Percentiles rank a stretch among this genome's conserved stretches.
These are phyloP conservation scores for Chytriomyces sp. DNA, from an alignment of 192 early-diverging fungal species.

Conservation along the genomic window DNA sequence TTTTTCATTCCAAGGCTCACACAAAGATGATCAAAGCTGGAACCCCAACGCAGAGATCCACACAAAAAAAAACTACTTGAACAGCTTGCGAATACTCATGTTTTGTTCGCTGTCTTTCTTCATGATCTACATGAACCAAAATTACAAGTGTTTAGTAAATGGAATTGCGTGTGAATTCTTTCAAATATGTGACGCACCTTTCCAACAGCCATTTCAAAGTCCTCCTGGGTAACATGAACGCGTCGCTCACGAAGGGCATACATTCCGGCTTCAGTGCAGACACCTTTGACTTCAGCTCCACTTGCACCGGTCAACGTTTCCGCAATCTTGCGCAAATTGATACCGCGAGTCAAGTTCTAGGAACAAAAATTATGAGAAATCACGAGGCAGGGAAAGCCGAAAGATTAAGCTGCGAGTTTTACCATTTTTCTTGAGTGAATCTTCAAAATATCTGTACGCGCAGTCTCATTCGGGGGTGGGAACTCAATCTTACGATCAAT, in stretches of 20 bases:
- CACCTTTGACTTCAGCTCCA: conserved; percentile 97
- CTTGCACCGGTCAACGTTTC: conserved; percentile 95
- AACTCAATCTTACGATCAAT: conserved; percentile 99
- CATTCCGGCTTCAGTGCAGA: conserved; percentile 99
- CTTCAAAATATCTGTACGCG: conserved; percentile 91
- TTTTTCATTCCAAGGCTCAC: too few species aligned
- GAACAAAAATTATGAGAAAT: conserved; percentile 63
- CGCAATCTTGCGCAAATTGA: conserved; percentile 94
- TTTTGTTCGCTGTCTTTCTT: conserved; percentile 98
- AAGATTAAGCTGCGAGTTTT: not conserved
- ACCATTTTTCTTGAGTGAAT: conserved; percentile 79
- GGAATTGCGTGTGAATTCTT: not conserved
- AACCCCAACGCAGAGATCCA: too few species aligned
- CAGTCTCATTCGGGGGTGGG: conserved; percentile 95
- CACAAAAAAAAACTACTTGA: conserved; percentile 72
- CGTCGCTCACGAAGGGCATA: conserved; percentile 95
- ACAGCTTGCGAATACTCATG: conserved; percentile 95
- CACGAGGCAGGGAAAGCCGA: not conserved
- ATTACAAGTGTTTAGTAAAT: conserved; percentile 4
- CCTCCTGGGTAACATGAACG: conserved; percentile 99
- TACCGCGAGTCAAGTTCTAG: conserved; percentile 81
- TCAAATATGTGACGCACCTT: conserved; percentile 60
- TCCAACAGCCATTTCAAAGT: conserved; percentile 99
- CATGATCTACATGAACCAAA: conserved; percentile 67
- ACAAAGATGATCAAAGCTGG: too few species aligned